Conservation (phyloP, 768 basidiomycete genomes). For the Tricholomella constricta region DNA sequence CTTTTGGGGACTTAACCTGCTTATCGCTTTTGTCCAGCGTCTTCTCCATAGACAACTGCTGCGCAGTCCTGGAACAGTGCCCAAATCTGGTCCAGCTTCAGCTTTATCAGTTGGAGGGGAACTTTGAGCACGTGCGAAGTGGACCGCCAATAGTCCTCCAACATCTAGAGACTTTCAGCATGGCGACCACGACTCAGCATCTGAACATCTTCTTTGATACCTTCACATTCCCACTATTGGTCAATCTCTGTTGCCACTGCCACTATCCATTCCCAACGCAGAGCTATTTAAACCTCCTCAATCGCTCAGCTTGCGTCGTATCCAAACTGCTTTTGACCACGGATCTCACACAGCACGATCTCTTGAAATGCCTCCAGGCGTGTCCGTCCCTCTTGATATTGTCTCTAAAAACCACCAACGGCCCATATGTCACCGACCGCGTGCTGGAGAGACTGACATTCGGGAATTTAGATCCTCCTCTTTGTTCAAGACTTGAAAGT, state of each 20-base stretch:
- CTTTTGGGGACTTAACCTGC: slow-evolving; percentile 3
- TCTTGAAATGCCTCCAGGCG: neutral
- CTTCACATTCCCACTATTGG: neutral
- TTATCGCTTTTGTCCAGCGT: neutral
- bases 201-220: neutral
- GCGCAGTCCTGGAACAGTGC: slow-evolving; percentile 8
- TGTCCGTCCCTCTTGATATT: neutral
- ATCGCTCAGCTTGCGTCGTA: neutral
- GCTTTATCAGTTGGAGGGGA: neutral
- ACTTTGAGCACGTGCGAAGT: neutral
- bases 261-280: neutral
- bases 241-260: neutral
- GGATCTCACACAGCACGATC: neutral
- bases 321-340: neutral
- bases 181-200: neutral
- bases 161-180: neutral
- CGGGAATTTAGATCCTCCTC: neutral
- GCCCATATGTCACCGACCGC: neutral
- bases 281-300: neutral
- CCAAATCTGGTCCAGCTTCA: slow-evolving; percentile 3
- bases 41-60: slow-evolving; percentile 5
- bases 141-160: neutral
- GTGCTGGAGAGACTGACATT: neutral
- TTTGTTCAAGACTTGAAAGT: slow-evolving; percentile 2
- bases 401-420: neutral